Evolutionary conservation across 2,329 filamentous ascomycete genomes (phyloP).

Genomic region (Calonectria naviculata): DNA sequence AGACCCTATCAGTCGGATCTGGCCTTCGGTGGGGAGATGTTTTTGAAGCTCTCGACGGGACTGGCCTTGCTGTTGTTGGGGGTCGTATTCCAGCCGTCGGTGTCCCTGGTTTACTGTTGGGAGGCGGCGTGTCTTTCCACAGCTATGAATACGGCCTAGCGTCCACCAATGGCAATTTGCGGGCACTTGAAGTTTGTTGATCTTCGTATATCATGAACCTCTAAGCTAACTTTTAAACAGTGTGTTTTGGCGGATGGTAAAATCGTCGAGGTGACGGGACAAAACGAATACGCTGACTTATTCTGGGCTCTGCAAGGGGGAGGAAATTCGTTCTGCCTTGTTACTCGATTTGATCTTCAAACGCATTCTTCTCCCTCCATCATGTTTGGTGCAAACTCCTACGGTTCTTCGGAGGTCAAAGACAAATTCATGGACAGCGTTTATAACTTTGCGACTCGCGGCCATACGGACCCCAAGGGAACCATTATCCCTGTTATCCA

Average conservation of each 20-base stretch:
- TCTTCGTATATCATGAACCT: not conserved
- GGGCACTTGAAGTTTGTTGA: not conserved
- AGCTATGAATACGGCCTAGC: not conserved
- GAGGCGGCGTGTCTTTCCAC: not conserved
- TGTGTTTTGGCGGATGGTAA: not conserved
- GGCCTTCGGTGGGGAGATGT: not conserved
- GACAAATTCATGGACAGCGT: conserved; percentile 2
- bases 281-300: not conserved
- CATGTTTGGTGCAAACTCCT: not conserved
- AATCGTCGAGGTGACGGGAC: not conserved
- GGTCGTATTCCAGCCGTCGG: not conserved
- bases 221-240: not conserved
- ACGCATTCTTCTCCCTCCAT: not conserved
- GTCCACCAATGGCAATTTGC: not conserved
- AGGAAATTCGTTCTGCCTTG: not conserved
- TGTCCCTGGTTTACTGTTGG: not conserved
- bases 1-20: not conserved
- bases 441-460: not conserved
- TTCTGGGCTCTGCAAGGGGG: not conserved
- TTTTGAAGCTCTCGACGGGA: not conserved
- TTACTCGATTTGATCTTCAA: not conserved
- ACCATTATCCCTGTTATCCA: not conserved
- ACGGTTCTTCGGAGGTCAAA: not conserved
- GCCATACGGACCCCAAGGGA: not conserved
- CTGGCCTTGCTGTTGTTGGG: not conserved